phyloP scores from a whole-genome alignment of 352 stramenopile species.

The Ophiocytium majus region DNA sequence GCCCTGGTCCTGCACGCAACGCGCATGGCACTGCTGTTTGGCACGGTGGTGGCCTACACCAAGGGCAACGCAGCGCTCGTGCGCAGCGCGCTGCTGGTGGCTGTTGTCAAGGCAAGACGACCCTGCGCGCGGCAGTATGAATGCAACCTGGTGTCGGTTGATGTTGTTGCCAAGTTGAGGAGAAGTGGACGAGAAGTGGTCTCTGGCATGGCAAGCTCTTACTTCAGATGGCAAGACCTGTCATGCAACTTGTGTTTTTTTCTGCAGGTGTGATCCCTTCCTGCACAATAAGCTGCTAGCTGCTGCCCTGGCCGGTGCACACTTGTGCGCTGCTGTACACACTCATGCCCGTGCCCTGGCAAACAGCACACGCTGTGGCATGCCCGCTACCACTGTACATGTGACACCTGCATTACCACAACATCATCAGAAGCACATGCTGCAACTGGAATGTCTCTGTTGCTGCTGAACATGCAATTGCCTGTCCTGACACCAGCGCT shows the following conservation, averaged over 20 bases:
- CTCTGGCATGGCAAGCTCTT: not conserved
- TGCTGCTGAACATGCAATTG: too few species aligned
- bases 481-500: too few species aligned
- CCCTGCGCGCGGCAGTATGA: too few species aligned
- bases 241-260: not conserved
- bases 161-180: not conserved
- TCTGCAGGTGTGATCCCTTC: not conserved
- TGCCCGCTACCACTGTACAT: not conserved
- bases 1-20: not conserved
- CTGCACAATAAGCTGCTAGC: not conserved
- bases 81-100: not conserved
- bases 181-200: not conserved
- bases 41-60: not conserved
- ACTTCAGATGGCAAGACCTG: not conserved
- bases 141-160: not conserved
- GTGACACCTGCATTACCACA: not conserved
- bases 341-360: not conserved
- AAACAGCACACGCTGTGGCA: not conserved
- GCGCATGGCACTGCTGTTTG: not conserved
- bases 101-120: not conserved
- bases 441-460: too few species aligned
- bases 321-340: not conserved
- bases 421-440: not conserved
- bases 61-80: conserved; percentile 8
- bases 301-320: too few species aligned